Conservation (phyloP, 768 basidiomycete species). For the Gyrodon lividus region DNA sequence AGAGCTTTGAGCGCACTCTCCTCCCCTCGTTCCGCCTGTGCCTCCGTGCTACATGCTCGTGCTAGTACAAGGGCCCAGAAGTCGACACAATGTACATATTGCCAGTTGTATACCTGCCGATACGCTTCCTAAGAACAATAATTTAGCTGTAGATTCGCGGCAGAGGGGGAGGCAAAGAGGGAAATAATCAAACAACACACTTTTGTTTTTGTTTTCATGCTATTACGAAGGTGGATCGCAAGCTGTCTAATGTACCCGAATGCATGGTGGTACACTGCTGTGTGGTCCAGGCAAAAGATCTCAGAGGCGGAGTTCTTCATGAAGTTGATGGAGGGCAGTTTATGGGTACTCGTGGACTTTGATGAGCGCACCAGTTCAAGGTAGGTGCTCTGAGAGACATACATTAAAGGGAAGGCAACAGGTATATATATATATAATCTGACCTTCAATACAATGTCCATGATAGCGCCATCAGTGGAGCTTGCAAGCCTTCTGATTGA, state of each 20-base stretch:
- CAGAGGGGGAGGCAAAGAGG: not conserved
- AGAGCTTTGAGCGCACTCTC: conserved; percentile 84
- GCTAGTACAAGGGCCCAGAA: conserved; percentile 93
- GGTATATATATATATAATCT: not conserved
- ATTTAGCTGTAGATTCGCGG: conserved; percentile 7
- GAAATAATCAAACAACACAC: conserved; percentile 37
- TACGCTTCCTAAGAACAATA: conserved; percentile 67
- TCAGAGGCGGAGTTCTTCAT: conserved; percentile 99
- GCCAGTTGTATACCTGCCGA: conserved; percentile 98
- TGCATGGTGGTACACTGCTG: conserved; percentile 84
- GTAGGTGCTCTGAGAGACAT: conserved; percentile 70
- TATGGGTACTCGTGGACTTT: conserved; percentile 83
- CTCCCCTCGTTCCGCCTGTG: conserved; percentile 47
- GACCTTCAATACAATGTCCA: conserved; percentile 88
- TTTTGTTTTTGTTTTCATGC: conserved; percentile 87
- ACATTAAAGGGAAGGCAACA: not conserved
- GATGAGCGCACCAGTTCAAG: conserved; percentile 79
- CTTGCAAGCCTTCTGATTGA: conserved; percentile 79
- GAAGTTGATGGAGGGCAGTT: conserved; percentile 86
- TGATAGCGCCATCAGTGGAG: conserved; percentile 72
- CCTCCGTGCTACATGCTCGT: conserved; percentile 67
- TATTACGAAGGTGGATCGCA: conserved; percentile 87
- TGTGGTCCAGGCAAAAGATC: conserved; percentile 77
- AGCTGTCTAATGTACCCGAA: conserved; percentile 95
- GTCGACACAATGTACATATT: conserved; percentile 92